These are phyloP conservation scores for Amanita rubescens DNA, from an alignment of 768 basidiomycete genomes.

Conservation along the genomic window DNA sequence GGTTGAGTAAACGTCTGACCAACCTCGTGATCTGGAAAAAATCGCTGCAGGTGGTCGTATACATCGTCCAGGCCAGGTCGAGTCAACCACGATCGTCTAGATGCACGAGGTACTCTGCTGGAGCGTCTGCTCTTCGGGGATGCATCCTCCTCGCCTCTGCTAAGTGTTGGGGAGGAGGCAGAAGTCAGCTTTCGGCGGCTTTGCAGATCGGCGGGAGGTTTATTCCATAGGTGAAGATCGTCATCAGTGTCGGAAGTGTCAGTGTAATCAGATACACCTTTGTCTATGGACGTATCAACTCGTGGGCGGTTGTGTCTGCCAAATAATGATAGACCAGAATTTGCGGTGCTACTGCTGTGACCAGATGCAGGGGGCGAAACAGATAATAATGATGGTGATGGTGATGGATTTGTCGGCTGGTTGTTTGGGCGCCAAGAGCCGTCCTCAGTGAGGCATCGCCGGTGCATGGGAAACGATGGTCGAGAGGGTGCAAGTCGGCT, in stretches of 20 bases:
- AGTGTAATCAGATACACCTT: constrained; percentile 1
- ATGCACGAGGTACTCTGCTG: neutral
- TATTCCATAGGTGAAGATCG: constrained; percentile 22
- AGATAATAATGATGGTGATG: neutral
- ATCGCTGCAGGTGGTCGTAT: constrained; percentile 71
- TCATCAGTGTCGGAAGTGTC: constrained; percentile 15
- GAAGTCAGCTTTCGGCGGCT: neutral
- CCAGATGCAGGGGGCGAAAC: neutral
- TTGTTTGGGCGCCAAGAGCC: neutral
- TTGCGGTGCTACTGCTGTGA: neutral
- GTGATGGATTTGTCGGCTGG: neutral
- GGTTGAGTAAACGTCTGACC: constrained; percentile 76
- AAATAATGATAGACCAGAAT: neutral
- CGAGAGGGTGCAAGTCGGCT: neutral
- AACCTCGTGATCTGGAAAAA: constrained; percentile 85
- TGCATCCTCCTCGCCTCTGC: neutral
- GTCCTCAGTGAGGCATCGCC: neutral
- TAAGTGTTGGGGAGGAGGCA: neutral
- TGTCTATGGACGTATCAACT: constrained; percentile 4
- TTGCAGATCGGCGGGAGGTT: constrained; percentile 21
- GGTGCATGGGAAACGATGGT: neutral
- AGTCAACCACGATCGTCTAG: constrained; percentile 11
- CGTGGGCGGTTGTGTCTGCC: constrained; percentile 4
- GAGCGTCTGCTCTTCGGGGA: neutral
- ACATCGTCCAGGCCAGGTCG: constrained; percentile 76